phyloP scores from a whole-genome alignment of 2,329 filamentous ascomycete species.

The Lachnellula willkommii region DNA sequence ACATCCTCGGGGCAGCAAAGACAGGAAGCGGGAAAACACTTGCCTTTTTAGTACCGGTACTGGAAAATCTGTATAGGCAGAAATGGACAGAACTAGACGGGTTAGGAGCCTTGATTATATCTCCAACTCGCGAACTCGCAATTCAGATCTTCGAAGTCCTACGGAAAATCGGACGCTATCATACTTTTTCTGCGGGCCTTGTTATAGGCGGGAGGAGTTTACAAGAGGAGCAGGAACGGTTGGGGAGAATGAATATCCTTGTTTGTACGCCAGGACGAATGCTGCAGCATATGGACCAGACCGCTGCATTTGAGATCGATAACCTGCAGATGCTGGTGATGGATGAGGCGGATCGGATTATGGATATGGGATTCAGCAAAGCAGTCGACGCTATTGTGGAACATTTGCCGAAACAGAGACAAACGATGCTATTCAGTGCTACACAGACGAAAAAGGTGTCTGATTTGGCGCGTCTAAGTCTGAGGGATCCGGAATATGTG shows the following conservation, averaged over 20 bases:
- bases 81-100: constrained; percentile 91
- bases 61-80: constrained; percentile 85
- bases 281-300: constrained; percentile 93
- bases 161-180: constrained; percentile 80
- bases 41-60: constrained; percentile 83
- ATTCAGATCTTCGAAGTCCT: constrained; percentile 96
- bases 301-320: constrained; percentile 80
- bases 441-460: constrained; percentile 94
- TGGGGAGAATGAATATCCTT: constrained; percentile 92
- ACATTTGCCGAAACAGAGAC: constrained; percentile 77
- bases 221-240: constrained; percentile 76
- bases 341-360: constrained; percentile 92
- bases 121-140: constrained; percentile 88
- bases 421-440: constrained; percentile 92
- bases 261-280: constrained; percentile 94
- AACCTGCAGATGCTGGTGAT: constrained; percentile 89
- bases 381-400: constrained; percentile 90
- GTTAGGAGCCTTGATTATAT: constrained; percentile 85
- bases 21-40: constrained; percentile 95
- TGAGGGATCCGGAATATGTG: constrained; percentile 90
- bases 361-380: constrained; percentile 94
- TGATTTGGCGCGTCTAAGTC: constrained; percentile 80
- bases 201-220: constrained; percentile 91
- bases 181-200: constrained; percentile 85
- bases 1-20: constrained; percentile 91